Evolutionary conservation across 2,329 filamentous ascomycete genomes (phyloP).

Genomic region (Aspergillus ustus): DNA sequence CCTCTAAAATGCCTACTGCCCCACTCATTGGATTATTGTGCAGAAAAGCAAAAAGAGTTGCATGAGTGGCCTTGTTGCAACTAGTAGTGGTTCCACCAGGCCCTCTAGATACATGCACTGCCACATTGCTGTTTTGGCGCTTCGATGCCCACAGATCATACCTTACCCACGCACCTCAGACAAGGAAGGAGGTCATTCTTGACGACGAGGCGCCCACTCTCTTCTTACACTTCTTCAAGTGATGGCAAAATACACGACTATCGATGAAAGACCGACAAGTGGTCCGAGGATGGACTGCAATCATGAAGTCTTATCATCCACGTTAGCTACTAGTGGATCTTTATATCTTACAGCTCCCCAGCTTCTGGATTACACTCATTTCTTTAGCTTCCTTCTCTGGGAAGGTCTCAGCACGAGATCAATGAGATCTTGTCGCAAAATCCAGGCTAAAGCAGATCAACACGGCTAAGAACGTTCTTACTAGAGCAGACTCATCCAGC

Average conservation of each 20-base stretch:
- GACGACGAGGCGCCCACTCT: background rate
- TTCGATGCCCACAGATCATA: background rate
- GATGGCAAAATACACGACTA: background rate
- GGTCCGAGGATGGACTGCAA: background rate
- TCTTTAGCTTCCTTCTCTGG: constrained; percentile 6
- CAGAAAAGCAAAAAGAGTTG: constrained; percentile 19
- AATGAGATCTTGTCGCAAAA: background rate
- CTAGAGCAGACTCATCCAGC: background rate
- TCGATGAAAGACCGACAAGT: background rate
- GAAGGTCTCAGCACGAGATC: too few relatives aligned
- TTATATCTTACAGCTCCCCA: background rate
- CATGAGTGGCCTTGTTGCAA: constrained; percentile 24
- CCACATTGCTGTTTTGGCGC: constrained; percentile 32
- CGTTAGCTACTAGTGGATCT: constrained; percentile 12
- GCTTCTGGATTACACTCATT: background rate
- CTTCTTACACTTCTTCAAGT: background rate
- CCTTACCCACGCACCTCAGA: background rate
- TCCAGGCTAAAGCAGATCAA: background rate
- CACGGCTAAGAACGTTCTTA: background rate
- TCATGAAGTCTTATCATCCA: constrained; percentile 2
- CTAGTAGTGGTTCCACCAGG: constrained; percentile 29
- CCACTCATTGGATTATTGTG: constrained; percentile 21
- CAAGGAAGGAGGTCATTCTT: background rate
- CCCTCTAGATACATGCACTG: constrained; percentile 32
- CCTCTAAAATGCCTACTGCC: constrained; percentile 15